Base-by-base conservation (phyloP, 2,329 filamentous ascomycete genomes). In the Mycosphaerelloides madeirae region DNA sequence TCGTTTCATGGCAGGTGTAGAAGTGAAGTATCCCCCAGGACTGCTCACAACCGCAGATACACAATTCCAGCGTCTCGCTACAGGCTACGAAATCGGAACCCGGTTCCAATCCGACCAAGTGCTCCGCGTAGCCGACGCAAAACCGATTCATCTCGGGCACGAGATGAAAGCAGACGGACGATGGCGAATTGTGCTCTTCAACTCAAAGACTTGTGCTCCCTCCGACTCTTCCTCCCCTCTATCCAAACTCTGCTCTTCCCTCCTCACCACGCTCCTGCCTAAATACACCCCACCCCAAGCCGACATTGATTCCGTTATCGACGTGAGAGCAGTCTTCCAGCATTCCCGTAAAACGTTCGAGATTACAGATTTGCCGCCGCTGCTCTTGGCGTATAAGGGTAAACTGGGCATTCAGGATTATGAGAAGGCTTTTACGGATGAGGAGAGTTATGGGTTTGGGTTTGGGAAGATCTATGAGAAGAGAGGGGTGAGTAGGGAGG, bases 401-500 rank as follows among this genome's bases (percentile, higher is more conserved):
- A 60, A 46, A 15, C 51, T 60, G 19, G 58, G 56, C 1, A 54
- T 66, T 11, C 57, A 59, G 35, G 64, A 67, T 36, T 65, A 65
- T 19, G 59, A 73, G 43, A 69, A 69, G 40, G 66, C 68, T 13
- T 74, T 68, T 50, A 71, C 69, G 20, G 72, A 74, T 43, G 72
- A 73, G 42, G 64, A 61, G 50, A 68, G 68, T 7, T 66, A 66
- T 57, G 54, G 54, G 3, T 63, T 58, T 45, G 69, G 65, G 1
- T 53, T 48, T 48, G 57, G 57, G 3, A 61, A 71, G 43, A 67
- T 71, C 16, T 76, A 85, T 55, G 66, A 74, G 44, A 72, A 71
- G 3, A 83, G 81, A 45, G 83, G 80, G 0, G 68, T 87, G 1
- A 71, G 80, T 51, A 60, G 53, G 14, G 66, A 74, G 41, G 63